Evolutionary conservation across 305 asterid species (phyloP).

Genomic region (Ajuga reptans): DNA sequence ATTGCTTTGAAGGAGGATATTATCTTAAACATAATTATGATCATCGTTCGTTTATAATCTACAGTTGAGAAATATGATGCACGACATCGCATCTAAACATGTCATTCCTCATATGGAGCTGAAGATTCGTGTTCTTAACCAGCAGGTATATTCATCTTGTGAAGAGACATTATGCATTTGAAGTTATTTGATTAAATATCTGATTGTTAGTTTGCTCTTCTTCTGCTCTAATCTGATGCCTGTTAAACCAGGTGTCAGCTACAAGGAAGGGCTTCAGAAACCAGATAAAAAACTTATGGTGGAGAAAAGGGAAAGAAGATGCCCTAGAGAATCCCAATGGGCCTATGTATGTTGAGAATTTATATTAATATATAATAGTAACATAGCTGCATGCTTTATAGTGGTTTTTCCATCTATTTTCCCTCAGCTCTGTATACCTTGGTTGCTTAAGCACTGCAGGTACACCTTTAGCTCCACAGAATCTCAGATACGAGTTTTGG

Average conservation of each 20-base stretch:
- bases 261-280: conserved; percentile 96
- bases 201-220: conserved; percentile 9
- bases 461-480: conserved; percentile 90
- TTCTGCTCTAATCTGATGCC: conserved; percentile 18
- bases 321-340: conserved; percentile 59
- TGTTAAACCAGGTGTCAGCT: conserved; percentile 65
- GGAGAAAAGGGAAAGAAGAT: conserved; percentile 99
- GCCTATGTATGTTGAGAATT: conserved; percentile 44
- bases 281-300: conserved; percentile 96
- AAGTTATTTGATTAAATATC: conserved; percentile 17
- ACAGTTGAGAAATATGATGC: conserved; percentile 73
- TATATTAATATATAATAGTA: background rate
- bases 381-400: conserved; percentile 15
- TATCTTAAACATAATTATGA: conserved; percentile 20
- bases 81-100: conserved; percentile 77
- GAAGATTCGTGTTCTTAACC: conserved; percentile 80
- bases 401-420: conserved; percentile 11
- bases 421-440: conserved; percentile 31
- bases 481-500: conserved; percentile 92
- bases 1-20: conserved; percentile 19
- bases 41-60: conserved; percentile 20
- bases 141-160: conserved; percentile 56
- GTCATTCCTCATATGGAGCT: conserved; percentile 94
- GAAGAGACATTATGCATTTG: conserved; percentile 9
- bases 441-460: conserved; percentile 50